Evolutionary conservation across 2,329 filamentous ascomycete species (phyloP).

Genomic region (Alternaria novae-zelandiae): DNA sequence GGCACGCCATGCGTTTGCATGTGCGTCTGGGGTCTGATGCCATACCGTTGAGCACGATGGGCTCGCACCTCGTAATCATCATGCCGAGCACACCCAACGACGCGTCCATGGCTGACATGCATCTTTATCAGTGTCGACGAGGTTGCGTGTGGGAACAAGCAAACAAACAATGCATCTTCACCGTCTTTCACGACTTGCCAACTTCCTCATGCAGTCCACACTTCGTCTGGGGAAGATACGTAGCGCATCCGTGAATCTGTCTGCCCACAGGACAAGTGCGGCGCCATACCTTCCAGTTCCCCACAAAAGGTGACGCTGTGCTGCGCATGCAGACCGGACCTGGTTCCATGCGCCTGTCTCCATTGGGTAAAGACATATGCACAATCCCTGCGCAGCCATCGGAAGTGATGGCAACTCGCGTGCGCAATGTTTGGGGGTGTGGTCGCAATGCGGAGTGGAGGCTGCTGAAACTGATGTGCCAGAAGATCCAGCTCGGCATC

Average conservation of each 20-base stretch:
- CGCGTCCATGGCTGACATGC: conserved; percentile 4
- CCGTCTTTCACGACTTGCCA: conserved; percentile 23
- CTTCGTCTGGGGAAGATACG: conserved; percentile 36
- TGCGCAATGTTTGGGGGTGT: conserved; percentile 33
- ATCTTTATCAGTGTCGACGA: not conserved
- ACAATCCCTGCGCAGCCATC: conserved; percentile 32
- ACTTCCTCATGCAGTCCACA: conserved; percentile 27
- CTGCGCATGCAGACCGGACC: conserved; percentile 28
- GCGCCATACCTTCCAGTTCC: conserved; percentile 34
- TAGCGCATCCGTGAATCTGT: conserved; percentile 38
- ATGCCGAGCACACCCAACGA: conserved; percentile 4
- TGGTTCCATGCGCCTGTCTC: conserved; percentile 26
- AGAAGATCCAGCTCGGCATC: conserved; percentile 12
- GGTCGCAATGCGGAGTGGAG: conserved; percentile 17
- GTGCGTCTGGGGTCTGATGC: conserved; percentile 14
- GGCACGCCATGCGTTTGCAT: conserved; percentile 13
- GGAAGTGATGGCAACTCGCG: conserved; percentile 38
- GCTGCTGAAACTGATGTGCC: conserved; percentile 37
- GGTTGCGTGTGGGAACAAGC: conserved; percentile 18
- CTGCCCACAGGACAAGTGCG: conserved; percentile 26
- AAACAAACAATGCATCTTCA: conserved; percentile 28
- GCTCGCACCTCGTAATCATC: conserved; percentile 24
- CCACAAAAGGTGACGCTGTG: conserved; percentile 47
- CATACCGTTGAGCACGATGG: conserved; percentile 12
- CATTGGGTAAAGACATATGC: conserved; percentile 27